Base-by-base conservation (phyloP, 768 basidiomycete species). In the Sporobolomyces phaffii region DNA sequence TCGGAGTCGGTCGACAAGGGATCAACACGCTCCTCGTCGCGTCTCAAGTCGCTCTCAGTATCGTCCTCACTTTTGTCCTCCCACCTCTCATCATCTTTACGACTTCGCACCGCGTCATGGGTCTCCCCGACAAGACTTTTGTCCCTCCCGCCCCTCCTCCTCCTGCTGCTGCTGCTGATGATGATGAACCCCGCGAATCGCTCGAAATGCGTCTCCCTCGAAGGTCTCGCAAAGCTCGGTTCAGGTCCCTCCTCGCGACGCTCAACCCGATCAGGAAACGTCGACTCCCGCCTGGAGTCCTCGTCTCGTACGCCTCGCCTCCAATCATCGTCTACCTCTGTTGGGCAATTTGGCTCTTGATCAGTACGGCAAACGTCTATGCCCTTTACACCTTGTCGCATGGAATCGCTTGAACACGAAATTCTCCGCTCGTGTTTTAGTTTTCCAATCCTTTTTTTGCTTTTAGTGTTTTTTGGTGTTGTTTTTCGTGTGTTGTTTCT, bases 11-110 rank as follows among this genome's bases (percentile, higher is more conserved):
- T 1, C 78, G 82, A 36, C 69, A 74, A 4, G 92, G 91, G 5
- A 81, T 94, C 66, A 83, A 87, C 74, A 78, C 83, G 3, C 82
- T 97, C 34, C 85, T 97, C n/a, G 87, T 97, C 47, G 84, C 82
- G 2, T 89, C 85, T 5, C 92, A 96, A 76, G 92, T 93, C 59
- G 81, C 86, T 40, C 82, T 97, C 33, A 86, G 87, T 31, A 82
- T 94, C 75, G 84, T 89, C 13, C 56, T 90, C 20, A 66, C 70
- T 0, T 71, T 71, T 33, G 65, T 71, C 9, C 26, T 71, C 3
- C 22, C 58, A 3, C 62, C 70, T 29, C 62, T 71, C 45, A 64
- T 71, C 62, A 62, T 71, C 48, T 64, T 68, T 38, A 68, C 65
- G 40, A 57, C 70, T 1, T 34, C 44, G 9, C 62, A 67, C 17